These are phyloP conservation scores for Xylaria telfairii DNA, from an alignment of 495 filamentous ascomycete genomes.

Conservation along the genomic window DNA sequence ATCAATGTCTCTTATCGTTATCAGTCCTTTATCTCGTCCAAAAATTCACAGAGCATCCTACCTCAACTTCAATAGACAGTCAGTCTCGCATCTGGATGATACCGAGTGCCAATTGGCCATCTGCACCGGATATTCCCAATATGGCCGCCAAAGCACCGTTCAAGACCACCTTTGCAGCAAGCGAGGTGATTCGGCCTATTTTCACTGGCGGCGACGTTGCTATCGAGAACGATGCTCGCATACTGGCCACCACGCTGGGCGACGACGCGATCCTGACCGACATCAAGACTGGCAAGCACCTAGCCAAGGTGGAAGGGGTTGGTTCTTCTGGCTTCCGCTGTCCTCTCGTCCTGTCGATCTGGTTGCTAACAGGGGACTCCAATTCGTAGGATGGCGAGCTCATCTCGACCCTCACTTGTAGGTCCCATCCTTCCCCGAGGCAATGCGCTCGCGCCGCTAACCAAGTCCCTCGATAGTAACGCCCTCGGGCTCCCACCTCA, in stretches of 20 bases:
- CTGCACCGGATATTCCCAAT: slow-evolving; percentile 2
- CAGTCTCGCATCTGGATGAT: not conserved
- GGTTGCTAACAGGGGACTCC: not conserved
- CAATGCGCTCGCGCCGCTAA: slow-evolving; percentile 20
- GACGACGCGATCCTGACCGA: slow-evolving; percentile 91
- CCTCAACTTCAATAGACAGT: not conserved
- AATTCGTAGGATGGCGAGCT: slow-evolving; percentile 81
- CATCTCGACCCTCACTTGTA: slow-evolving; percentile 84
- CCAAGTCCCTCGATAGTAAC: slow-evolving; percentile 63
- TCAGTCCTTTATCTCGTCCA: slow-evolving; percentile 14
- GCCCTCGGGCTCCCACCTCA: slow-evolving; percentile 82
- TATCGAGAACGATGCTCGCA: slow-evolving; percentile 77
- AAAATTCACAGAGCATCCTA: slow-evolving; percentile 38
- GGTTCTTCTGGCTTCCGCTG: slow-evolving; percentile 36
- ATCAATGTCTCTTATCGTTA: slow-evolving; percentile 37
- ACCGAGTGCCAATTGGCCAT: slow-evolving; percentile 2
- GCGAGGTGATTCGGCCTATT: slow-evolving; percentile 84
- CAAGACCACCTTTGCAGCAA: slow-evolving; percentile 86
- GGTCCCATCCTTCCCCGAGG: slow-evolving; percentile 32
- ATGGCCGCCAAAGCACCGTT: slow-evolving; percentile 60
- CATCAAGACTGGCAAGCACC: slow-evolving; percentile 78
- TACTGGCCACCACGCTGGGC: slow-evolving; percentile 84
- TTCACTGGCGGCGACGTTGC: slow-evolving; percentile 91
- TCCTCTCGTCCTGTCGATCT: not conserved
- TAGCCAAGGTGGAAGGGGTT: slow-evolving; percentile 90